Percentiles rank a stretch among this genome's conserved stretches.
These are phyloP conservation scores for Kwoniella europaea DNA, from an alignment of 768 basidiomycete genomes.

Conservation along the genomic window DNA sequence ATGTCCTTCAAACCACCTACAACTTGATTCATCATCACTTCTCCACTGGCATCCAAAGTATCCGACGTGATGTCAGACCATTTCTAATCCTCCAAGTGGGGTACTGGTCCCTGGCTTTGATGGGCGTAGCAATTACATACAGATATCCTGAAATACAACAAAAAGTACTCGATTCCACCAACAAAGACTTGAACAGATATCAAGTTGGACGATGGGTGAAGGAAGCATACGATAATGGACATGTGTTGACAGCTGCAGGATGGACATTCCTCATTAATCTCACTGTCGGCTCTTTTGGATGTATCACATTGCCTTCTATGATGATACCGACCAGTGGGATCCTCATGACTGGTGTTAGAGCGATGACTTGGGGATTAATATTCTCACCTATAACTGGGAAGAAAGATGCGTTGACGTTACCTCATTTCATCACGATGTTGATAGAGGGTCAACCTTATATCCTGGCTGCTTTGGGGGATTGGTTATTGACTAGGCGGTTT, in stretches of 20 bases:
- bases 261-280: neutral
- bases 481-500: neutral
- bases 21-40: neutral
- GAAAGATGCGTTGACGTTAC: neutral
- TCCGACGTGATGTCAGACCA: neutral
- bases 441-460: conserved; percentile 3
- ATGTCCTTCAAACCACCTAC: neutral
- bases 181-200: neutral
- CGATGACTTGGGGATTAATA: neutral
- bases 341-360: neutral
- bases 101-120: neutral
- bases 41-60: neutral
- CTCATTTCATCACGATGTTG: conserved; percentile 5
- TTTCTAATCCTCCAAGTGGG: neutral
- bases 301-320: neutral
- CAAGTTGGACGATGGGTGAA: neutral
- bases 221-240: neutral
- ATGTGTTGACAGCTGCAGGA: neutral
- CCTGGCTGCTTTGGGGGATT: conserved; percentile 3
- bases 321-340: neutral
- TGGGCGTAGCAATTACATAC: neutral
- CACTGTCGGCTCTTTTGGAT: neutral
- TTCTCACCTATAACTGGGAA: neutral
- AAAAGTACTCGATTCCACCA: neutral
- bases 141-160: neutral